Conservation (phyloP, 192 early-diverging fungal species). For the Lobosporangium transversale region DNA sequence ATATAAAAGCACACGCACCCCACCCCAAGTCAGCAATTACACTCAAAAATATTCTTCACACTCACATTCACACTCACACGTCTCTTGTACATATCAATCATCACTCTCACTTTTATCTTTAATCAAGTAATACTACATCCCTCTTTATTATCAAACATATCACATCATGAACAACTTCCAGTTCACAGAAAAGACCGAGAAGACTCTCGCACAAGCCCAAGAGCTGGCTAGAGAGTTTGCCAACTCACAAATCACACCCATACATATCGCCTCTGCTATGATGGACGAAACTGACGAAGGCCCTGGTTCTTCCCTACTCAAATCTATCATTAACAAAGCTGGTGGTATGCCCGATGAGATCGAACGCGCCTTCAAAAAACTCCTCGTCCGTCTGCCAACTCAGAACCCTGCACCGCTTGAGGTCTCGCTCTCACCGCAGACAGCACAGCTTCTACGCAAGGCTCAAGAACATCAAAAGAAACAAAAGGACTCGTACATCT, state of each 20-base stretch:
- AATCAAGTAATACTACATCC: conserved; percentile 1
- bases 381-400: conserved; percentile 80
- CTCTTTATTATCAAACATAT: neutral
- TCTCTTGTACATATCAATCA: neutral
- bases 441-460: conserved; percentile 70
- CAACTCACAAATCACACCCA: conserved; percentile 81
- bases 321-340: conserved; percentile 80
- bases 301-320: conserved; percentile 73
- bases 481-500: conserved; percentile 90
- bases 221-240: conserved; percentile 78
- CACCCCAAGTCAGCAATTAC: neutral
- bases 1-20: neutral
- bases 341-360: conserved; percentile 80
- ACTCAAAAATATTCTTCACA: too few species aligned
- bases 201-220: conserved; percentile 69
- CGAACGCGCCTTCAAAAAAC: conserved; percentile 83
- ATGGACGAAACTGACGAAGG: conserved; percentile 87
- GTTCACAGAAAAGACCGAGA: conserved; percentile 91
- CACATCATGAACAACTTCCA: conserved; percentile 65
- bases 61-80: conserved; percentile 1
- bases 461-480: conserved; percentile 86
- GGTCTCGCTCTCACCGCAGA: conserved; percentile 69
- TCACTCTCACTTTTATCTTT: neutral
- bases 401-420: conserved; percentile 89
- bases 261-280: conserved; percentile 83